Evolutionary conservation across 257 asterid species (phyloP).

Genomic region (Salvia rosmarinus): DNA sequence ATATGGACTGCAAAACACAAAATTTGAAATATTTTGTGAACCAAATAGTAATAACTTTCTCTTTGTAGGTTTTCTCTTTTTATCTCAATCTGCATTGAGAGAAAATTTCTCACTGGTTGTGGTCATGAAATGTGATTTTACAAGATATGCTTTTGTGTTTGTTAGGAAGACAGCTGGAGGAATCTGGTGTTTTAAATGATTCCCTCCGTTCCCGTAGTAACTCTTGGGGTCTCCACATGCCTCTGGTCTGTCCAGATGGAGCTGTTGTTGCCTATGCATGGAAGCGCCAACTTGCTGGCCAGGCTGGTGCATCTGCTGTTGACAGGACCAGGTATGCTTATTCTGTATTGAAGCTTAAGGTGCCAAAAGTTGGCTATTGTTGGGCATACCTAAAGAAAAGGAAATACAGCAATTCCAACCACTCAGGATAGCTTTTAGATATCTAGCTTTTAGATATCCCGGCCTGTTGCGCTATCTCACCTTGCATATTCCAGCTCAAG

Average conservation of each 20-base stretch:
- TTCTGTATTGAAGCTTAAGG: conserved; percentile 10
- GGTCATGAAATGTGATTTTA: conserved; percentile 7
- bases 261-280: conserved; percentile 99
- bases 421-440: background rate
- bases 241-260: conserved; percentile 97
- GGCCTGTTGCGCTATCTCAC: background rate
- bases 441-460: background rate
- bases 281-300: conserved; percentile 99
- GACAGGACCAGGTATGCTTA: conserved; percentile 82
- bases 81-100: conserved; percentile 9
- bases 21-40: background rate
- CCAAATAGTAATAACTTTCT: background rate
- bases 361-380: conserved; percentile 12
- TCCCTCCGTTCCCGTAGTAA: conserved; percentile 88
- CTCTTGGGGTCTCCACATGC: conserved; percentile 99
- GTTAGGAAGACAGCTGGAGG: conserved; percentile 88
- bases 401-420: background rate
- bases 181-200: conserved; percentile 87
- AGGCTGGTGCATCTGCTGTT: conserved; percentile 99
- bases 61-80: background rate
- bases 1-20: background rate
- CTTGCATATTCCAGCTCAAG: background rate
- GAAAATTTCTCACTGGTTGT: background rate
- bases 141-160: conserved; percentile 28
- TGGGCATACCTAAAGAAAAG: conserved; percentile 18